A percentile compares a stretch with the other conserved stretches of the same genome.
Conservation (phyloP, 176 grass and related monocot species). For the Zea mays region Zm-B73-REFERENCE-NAM-5.0 NC_050097.1:205999001-205999500, state of each 20-base stretch:
- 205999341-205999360: neutral
- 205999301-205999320: neutral
- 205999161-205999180: too few relatives aligned
- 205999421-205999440: constrained; percentile 56
- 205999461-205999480: constrained; percentile 58
- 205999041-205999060: neutral
- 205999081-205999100: neutral
- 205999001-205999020: neutral
- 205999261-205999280: too few relatives aligned
- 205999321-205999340: neutral
- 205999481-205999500: constrained; percentile 57
- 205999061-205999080: neutral
- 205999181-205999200: too few relatives aligned
- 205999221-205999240: too few relatives aligned
- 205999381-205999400: constrained; percentile 73
- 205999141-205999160: too few relatives aligned
- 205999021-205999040: neutral
- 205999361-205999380: neutral
- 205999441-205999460: constrained; percentile 71
- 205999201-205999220: too few relatives aligned
- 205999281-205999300: too few relatives aligned
- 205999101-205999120: neutral
- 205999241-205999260: too few relatives aligned
- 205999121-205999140: too few relatives aligned
- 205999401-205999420: constrained; percentile 48